These are phyloP conservation scores for Exophiala viscosa DNA, from an alignment of 2,329 filamentous ascomycete genomes.

Conservation along the genomic window DNA sequence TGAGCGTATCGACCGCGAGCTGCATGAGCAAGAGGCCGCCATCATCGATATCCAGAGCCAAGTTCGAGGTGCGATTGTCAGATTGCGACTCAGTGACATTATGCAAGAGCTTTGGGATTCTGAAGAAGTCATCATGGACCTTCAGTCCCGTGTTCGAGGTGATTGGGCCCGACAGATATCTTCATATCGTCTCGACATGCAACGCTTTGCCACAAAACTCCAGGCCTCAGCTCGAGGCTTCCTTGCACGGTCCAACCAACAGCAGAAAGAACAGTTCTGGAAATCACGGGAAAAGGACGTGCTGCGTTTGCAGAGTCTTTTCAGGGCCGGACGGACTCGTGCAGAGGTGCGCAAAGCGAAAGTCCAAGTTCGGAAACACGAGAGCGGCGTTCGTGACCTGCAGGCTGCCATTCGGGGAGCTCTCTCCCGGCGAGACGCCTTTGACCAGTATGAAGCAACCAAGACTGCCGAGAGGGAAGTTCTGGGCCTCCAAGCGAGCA, in stretches of 20 bases:
- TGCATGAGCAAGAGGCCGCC: constrained; percentile 68
- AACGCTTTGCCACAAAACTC: constrained; percentile 70
- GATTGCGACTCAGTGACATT: constrained; percentile 70
- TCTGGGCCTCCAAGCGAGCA: constrained; percentile 58
- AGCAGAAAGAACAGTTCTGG: constrained; percentile 63
- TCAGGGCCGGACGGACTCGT: constrained; percentile 56
- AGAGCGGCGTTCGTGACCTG: constrained; percentile 45
- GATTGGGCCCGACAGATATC: constrained; percentile 82
- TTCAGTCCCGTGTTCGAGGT: constrained; percentile 83
- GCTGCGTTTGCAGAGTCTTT: constrained; percentile 74
- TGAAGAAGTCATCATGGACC: constrained; percentile 71
- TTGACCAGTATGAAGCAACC: constrained; percentile 57
- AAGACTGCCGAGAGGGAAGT: constrained; percentile 63
- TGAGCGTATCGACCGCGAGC: constrained; percentile 76
- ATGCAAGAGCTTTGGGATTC: constrained; percentile 91
- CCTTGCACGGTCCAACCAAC: constrained; percentile 63
- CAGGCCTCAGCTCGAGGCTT: constrained; percentile 78
- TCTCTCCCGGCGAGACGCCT: constrained; percentile 39
- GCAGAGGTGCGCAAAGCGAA: constrained; percentile 42
- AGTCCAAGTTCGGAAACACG: constrained; percentile 37
- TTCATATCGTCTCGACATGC: constrained; percentile 78
- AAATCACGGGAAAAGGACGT: constrained; percentile 68
- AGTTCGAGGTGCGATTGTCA: constrained; percentile 72
- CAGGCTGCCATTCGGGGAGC: constrained; percentile 56
- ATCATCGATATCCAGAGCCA: constrained; percentile 84